phyloP scores from a whole-genome alignment of 2,329 filamentous ascomycete species.

The Dothistroma pini region DNA sequence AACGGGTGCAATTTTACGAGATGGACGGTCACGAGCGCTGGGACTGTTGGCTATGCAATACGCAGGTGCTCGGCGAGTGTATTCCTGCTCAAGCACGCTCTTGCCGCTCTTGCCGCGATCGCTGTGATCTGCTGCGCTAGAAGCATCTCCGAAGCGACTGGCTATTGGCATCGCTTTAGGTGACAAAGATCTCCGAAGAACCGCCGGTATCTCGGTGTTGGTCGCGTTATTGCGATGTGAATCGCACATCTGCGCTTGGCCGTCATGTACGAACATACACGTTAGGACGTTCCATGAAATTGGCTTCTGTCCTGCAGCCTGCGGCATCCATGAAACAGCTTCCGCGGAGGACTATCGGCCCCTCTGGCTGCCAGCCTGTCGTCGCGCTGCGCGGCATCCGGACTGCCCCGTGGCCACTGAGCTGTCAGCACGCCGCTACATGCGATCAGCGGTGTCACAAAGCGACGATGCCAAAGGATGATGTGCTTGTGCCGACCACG shows the following conservation, averaged over 20 bases:
- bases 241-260: not conserved
- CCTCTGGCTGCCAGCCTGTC: not conserved
- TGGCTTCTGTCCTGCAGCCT: not conserved
- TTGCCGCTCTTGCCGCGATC: constrained; percentile 22
- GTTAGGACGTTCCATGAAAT: constrained; percentile 5
- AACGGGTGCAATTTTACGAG: not conserved
- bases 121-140: constrained; percentile 22
- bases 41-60: not conserved
- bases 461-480: constrained; percentile 6
- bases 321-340: constrained; percentile 9
- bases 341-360: constrained; percentile 4
- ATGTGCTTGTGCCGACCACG: constrained; percentile 14
- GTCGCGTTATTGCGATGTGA: not conserved
- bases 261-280: constrained; percentile 6
- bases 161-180: constrained; percentile 13
- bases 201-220: not conserved
- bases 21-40: not conserved
- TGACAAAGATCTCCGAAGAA: too few species aligned
- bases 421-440: constrained; percentile 8
- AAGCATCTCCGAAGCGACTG: constrained; percentile 19
- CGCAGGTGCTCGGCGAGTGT: not conserved
- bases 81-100: constrained; percentile 5
- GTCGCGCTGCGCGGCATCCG: constrained; percentile 3
- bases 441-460: constrained; percentile 14
- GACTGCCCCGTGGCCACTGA: constrained; percentile 12